phyloP scores from a whole-genome alignment of 2,329 filamentous ascomycete species.

The Hymenoscyphus infarciens region DNA sequence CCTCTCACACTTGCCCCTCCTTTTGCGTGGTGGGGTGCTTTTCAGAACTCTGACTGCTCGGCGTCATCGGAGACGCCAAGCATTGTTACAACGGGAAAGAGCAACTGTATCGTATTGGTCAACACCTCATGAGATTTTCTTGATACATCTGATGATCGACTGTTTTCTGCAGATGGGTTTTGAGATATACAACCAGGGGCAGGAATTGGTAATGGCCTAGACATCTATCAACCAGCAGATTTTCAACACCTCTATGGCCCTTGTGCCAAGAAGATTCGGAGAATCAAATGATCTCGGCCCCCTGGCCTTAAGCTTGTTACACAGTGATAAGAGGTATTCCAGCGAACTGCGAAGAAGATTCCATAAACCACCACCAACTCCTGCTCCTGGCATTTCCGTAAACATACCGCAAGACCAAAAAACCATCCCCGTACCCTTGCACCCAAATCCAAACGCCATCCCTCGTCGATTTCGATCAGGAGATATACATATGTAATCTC shows the following conservation, averaged over 20 bases:
- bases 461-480: conserved; percentile 1
- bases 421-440: background rate
- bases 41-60: background rate
- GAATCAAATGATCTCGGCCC: background rate
- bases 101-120: background rate
- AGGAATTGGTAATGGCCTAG: background rate
- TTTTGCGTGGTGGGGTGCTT: background rate
- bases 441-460: background rate
- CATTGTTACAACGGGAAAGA: background rate
- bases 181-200: background rate
- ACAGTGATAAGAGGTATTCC: background rate
- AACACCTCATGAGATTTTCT: background rate
- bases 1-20: background rate
- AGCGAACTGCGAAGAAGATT: background rate
- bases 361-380: background rate
- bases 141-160: background rate
- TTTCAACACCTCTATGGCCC: background rate
- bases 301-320: background rate
- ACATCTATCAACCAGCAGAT: background rate
- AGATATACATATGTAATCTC: background rate
- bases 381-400: background rate
- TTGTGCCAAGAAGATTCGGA: background rate
- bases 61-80: conserved; percentile 1
- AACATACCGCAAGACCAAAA: background rate
- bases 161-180: background rate